phyloP scores from a whole-genome alignment of 148 eudicot genomes.

The Chenopodium suecicum region DNA sequence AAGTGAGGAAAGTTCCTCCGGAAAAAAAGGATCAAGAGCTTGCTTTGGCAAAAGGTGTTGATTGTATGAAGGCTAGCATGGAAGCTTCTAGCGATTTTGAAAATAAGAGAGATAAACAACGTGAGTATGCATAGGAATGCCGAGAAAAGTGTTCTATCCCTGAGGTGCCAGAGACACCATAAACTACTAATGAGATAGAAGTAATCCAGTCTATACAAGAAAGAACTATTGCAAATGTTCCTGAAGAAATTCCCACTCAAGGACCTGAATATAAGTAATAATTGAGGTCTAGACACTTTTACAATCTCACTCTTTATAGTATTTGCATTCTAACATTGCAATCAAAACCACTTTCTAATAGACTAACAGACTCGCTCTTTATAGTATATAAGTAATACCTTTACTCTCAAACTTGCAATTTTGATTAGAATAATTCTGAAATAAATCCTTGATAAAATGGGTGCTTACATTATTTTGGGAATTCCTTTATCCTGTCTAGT shows the following conservation, averaged over 20 bases:
- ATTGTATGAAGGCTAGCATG: constrained; percentile 62
- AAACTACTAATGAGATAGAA: constrained; percentile 39
- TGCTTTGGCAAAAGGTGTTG: constrained; percentile 71
- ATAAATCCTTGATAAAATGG: too few species aligned
- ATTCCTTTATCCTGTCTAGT: too few species aligned
- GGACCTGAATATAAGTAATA: constrained; percentile 32
- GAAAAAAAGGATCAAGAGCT: constrained; percentile 52
- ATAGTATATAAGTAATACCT: too few species aligned
- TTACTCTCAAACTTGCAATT: too few species aligned
- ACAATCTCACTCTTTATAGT: too few species aligned
- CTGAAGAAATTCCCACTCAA: constrained; percentile 32
- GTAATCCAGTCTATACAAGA: constrained; percentile 37
- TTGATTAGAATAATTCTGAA: too few species aligned
- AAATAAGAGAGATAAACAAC: constrained; percentile 52
- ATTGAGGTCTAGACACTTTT: too few species aligned
- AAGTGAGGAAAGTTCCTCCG: constrained; percentile 45
- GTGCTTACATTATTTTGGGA: too few species aligned
- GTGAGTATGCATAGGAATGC: constrained; percentile 56
- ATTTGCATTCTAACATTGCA: too few species aligned
- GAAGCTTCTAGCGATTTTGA: constrained; percentile 41
- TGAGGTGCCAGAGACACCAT: constrained; percentile 30
- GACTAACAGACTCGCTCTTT: too few species aligned
- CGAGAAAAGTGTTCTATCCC: constrained; percentile 53
- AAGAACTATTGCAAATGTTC: constrained; percentile 18
- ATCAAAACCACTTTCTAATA: too few species aligned